Conservation (phyloP, 1,139 yeast species). For the Lodderomyces orthopsilosis region DNA sequence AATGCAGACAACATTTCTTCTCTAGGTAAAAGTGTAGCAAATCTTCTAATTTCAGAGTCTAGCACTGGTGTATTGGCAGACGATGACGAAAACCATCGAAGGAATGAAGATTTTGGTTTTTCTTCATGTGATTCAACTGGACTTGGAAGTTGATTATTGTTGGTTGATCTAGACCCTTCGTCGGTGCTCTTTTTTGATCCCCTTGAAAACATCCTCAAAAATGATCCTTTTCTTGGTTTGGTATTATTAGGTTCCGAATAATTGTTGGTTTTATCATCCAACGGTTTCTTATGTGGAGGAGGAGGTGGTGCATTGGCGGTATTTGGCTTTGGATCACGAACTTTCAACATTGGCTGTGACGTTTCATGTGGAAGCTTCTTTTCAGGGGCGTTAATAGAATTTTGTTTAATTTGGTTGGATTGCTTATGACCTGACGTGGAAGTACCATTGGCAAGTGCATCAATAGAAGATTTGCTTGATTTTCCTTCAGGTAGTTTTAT, state of each 20-base stretch:
- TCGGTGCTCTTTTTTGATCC: slow-evolving; percentile 42
- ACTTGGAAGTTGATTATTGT: slow-evolving; percentile 33
- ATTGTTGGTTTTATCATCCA: slow-evolving; percentile 33
- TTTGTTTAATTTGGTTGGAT: slow-evolving; percentile 12
- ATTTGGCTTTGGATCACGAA: slow-evolving; percentile 18
- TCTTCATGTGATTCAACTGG: slow-evolving; percentile 39
- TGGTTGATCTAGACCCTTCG: neutral
- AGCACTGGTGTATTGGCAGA: slow-evolving; percentile 16
- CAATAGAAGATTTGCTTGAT: slow-evolving; percentile 16
- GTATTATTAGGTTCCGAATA: slow-evolving; percentile 16
- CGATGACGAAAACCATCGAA: slow-evolving; percentile 44
- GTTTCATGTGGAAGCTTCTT: slow-evolving; percentile 4
- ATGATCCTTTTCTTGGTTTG: slow-evolving; percentile 43
- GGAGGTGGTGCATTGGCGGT: slow-evolving; percentile 14
- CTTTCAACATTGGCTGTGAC: slow-evolving; percentile 28
- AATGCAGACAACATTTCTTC: slow-evolving; percentile 65
- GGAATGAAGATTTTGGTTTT: slow-evolving; percentile 30
- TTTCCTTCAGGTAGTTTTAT: slow-evolving; percentile 42
- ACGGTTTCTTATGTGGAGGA: slow-evolving; percentile 22
- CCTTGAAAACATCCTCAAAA: slow-evolving; percentile 66
- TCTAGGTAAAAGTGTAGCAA: slow-evolving; percentile 45
- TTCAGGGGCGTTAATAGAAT: neutral
- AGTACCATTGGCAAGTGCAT: slow-evolving; percentile 13
- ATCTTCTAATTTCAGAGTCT: slow-evolving; percentile 34
- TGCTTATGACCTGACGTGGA: slow-evolving; percentile 8